Evolutionary conservation across 1,284 basidiomycete genomes (phyloP).

Genomic region (Austroboletus niveus): DNA sequence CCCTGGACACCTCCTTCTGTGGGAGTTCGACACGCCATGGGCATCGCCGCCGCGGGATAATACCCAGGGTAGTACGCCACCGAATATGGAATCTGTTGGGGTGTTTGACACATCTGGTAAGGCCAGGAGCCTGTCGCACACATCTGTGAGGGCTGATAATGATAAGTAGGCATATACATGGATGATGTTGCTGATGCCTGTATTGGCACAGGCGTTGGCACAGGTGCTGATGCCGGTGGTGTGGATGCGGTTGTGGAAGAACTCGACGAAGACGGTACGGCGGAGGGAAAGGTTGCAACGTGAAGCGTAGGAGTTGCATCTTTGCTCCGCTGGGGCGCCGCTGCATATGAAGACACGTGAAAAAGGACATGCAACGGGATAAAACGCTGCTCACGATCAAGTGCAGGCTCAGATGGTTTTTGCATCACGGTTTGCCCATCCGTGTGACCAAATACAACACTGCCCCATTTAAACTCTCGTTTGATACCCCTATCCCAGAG

Average conservation of each 20-base stretch:
- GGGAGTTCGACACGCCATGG: conserved; percentile 13
- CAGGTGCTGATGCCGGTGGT: conserved; percentile 19
- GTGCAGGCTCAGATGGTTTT: conserved; percentile 55
- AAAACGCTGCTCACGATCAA: conserved; percentile 33
- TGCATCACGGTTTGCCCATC: conserved; percentile 57
- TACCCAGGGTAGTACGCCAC: conserved; percentile 20
- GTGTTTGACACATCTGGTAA: conserved; percentile 26
- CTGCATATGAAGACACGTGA: conserved; percentile 7
- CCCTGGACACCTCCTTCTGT: conserved; percentile 21
- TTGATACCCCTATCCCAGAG: conserved; percentile 70
- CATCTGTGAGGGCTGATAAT: conserved; percentile 19
- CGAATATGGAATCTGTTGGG: conserved; percentile 18
- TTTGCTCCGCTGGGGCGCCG: conserved; percentile 14
- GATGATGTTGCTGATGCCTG: not conserved
- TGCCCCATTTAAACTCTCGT: conserved; percentile 78
- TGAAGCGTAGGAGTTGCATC: conserved; percentile 24
- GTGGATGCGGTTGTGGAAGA: conserved; percentile 9
- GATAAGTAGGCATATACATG: conserved; percentile 24
- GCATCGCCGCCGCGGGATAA: conserved; percentile 14
- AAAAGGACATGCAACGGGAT: conserved; percentile 1
- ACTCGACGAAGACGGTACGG: conserved; percentile 25
- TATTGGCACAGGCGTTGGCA: conserved; percentile 16
- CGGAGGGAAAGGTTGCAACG: conserved; percentile 36
- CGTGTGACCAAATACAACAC: conserved; percentile 65
- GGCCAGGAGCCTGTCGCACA: conserved; percentile 34